A percentile compares a stretch with the other conserved stretches of the same genome.
phyloP scores from a whole-genome alignment of 2,329 filamentous ascomycete species.

The Exophiala aquamarina region DNA sequence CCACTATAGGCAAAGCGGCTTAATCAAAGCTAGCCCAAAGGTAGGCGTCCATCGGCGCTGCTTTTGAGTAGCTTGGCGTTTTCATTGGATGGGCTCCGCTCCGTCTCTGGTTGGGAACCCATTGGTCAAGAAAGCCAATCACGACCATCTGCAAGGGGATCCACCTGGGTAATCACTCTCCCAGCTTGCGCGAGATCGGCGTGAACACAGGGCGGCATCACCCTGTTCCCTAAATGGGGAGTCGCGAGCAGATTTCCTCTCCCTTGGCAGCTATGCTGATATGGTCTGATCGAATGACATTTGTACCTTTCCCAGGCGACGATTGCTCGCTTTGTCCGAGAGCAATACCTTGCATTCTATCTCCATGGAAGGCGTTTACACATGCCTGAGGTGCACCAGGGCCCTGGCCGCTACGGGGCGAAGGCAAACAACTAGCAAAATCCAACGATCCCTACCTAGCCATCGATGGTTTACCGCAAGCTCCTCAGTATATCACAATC shows the following conservation, averaged over 20 bases:
- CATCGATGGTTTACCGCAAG: slow-evolving; percentile 20
- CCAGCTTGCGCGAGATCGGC: too few relatives aligned
- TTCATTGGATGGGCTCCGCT: too few relatives aligned
- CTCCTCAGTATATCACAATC: slow-evolving; percentile 11
- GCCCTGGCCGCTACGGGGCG: slow-evolving; percentile 15
- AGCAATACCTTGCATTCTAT: background rate
- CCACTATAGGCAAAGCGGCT: too few relatives aligned
- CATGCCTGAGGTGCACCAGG: slow-evolving; percentile 24
- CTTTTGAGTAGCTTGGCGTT: background rate
- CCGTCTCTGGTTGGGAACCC: too few relatives aligned
- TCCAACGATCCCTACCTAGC: slow-evolving; percentile 9
- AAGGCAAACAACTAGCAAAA: slow-evolving; percentile 7
- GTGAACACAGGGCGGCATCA: background rate
- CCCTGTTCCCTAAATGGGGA: background rate
- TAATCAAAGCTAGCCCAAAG: too few relatives aligned
- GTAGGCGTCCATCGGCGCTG: background rate
- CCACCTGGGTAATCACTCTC: too few relatives aligned
- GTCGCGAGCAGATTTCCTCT: background rate
- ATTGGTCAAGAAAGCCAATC: too few relatives aligned
- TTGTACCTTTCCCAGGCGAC: background rate
- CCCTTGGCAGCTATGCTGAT: background rate
- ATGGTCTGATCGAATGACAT: background rate
- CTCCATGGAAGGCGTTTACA: slow-evolving; percentile 21
- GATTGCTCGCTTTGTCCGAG: background rate
- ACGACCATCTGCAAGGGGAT: too few relatives aligned